phyloP scores from a whole-genome alignment of 140 eudicot species.

The Flaveria floridana region DNA sequence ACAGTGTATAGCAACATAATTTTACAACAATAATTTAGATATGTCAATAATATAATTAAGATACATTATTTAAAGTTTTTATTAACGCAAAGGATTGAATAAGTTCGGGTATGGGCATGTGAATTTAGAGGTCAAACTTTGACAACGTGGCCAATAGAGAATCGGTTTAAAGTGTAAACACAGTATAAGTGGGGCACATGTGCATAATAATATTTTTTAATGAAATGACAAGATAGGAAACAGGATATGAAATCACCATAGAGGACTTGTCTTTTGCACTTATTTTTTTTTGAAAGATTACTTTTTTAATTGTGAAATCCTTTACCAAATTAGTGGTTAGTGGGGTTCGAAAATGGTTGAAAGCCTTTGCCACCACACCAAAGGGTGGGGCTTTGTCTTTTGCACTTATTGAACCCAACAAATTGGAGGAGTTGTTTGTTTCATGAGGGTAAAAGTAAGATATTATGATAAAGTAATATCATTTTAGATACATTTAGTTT shows the following conservation, averaged over 20 bases:
- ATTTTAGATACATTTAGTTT: no score
- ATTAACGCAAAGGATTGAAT: not conserved
- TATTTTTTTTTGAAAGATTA: no score
- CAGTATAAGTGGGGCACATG: not conserved
- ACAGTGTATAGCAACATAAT: no score
- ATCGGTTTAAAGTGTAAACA: not conserved
- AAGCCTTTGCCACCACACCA: no score
- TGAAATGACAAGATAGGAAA: constrained; percentile 32
- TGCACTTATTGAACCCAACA: constrained; percentile 21
- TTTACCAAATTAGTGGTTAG: no score
- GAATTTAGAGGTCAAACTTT: constrained; percentile 27
- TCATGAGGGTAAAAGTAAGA: not conserved
- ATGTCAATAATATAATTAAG: not conserved
- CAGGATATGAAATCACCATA: constrained; percentile 34
- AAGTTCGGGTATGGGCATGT: constrained; percentile 7
- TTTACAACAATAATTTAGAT: not conserved
- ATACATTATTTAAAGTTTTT: not conserved
- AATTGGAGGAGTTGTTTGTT: not conserved
- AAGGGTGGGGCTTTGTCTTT: no score
- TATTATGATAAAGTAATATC: not conserved
- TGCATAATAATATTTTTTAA: constrained; percentile 10
- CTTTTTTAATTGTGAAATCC: no score
- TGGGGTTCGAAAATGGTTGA: no score
- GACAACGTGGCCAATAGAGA: constrained; percentile 22
- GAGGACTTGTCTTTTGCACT: constrained; percentile 32